These are phyloP conservation scores for Amesomyces nigricolor DNA, from an alignment of 2,329 filamentous ascomycete species.

Conservation along the genomic window DNA sequence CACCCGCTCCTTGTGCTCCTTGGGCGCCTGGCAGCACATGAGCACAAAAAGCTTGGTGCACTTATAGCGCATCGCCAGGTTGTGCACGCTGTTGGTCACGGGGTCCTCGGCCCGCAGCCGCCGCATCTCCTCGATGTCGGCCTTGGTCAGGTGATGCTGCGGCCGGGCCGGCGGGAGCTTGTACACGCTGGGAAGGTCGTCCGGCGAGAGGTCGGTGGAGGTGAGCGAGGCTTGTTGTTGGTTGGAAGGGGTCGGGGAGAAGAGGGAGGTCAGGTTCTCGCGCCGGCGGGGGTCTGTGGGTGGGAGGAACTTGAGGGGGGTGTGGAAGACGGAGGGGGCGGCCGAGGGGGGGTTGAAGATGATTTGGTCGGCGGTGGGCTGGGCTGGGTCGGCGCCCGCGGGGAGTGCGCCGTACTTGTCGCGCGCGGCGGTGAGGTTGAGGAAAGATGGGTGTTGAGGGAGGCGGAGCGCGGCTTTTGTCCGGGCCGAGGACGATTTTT, in stretches of 20 bases:
- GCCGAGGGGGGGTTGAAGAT: constrained; percentile 46
- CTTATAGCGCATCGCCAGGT: constrained; percentile 49
- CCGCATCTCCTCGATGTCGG: constrained; percentile 57
- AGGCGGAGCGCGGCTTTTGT: constrained; percentile 55
- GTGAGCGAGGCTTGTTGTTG: constrained; percentile 10
- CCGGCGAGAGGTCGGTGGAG: constrained; percentile 4
- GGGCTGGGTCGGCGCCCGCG: too few species aligned
- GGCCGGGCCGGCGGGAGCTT: constrained; percentile 12
- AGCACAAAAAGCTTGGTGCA: constrained; percentile 54
- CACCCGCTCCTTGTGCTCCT: constrained; percentile 37
- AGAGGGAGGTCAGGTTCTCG: constrained; percentile 42
- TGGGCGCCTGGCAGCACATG: constrained; percentile 48
- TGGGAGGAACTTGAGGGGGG: constrained; percentile 62
- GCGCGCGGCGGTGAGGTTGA: constrained; percentile 27
- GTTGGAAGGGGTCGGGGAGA: constrained; percentile 30
- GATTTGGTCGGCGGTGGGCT: constrained; percentile 36
- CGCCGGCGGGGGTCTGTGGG: constrained; percentile 48
- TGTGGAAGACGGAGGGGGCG: constrained; percentile 52
- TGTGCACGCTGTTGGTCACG: constrained; percentile 47
- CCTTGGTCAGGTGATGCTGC: constrained; percentile 47
- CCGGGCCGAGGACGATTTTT: constrained; percentile 47
- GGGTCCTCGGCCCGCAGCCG: constrained; percentile 49
- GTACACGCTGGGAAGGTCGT: constrained; percentile 20
- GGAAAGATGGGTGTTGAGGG: constrained; percentile 56
- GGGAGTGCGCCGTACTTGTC: constrained; percentile 24